Conservation (phyloP, 495 filamentous ascomycete genomes). For the Xylaria venustula region DNA sequence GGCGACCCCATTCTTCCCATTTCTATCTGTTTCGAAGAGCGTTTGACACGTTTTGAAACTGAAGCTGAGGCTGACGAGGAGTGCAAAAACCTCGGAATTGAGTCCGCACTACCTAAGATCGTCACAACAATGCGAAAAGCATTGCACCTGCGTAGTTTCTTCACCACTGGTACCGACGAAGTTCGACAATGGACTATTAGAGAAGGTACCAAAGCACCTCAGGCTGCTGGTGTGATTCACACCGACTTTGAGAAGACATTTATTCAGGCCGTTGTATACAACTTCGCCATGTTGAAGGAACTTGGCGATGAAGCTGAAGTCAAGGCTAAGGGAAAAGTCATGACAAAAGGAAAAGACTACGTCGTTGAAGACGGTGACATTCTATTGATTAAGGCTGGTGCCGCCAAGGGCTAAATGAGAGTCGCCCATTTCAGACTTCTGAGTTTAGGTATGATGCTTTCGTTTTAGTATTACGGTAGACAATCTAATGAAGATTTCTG, state of each 20-base stretch:
- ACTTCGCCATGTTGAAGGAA: constrained; percentile 76
- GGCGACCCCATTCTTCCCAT: constrained; percentile 91
- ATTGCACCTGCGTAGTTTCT: constrained; percentile 90
- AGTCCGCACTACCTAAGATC: constrained; percentile 89
- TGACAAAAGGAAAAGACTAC: constrained; percentile 99
- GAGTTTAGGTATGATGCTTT: background rate
- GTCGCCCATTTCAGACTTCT: background rate
- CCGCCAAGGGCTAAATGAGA: constrained; percentile 67
- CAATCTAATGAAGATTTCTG: constrained; percentile 10
- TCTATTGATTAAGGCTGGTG: constrained; percentile 91
- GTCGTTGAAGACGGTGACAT: constrained; percentile 76
- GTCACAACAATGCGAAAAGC: constrained; percentile 90
- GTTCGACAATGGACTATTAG: constrained; percentile 98
- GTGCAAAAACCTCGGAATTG: constrained; percentile 82
- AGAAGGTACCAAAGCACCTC: constrained; percentile 93
- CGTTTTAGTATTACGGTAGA: constrained; percentile 6
- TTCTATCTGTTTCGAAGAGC: constrained; percentile 89
- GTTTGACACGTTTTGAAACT: constrained; percentile 72
- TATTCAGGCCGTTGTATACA: constrained; percentile 93
- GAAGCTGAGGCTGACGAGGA: constrained; percentile 82
- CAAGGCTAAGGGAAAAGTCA: constrained; percentile 90
- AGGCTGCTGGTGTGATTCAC: constrained; percentile 97
- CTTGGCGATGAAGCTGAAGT: constrained; percentile 83
- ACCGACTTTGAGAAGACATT: constrained; percentile 99
- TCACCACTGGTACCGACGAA: constrained; percentile 95